A percentile compares a stretch with the other conserved stretches of the same genome.
Conservation (phyloP, 2,329 filamentous ascomycete species). For the Cercospora canescens region DNA sequence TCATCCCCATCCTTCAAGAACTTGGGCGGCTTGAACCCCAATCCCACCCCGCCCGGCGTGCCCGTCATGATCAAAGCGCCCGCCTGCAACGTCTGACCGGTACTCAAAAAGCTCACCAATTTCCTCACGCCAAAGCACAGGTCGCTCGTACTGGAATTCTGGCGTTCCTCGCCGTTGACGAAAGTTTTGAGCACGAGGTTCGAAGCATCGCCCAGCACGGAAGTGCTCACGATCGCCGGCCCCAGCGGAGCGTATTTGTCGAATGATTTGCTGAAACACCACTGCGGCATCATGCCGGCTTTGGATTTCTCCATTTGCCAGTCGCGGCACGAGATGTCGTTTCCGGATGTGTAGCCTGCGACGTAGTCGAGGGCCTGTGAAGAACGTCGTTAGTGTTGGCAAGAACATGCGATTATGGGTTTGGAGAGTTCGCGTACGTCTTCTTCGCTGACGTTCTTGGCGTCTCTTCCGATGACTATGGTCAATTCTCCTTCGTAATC, state of each 20-base stretch:
- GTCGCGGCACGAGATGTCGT: conserved; percentile 78
- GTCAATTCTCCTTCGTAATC: conserved; percentile 84
- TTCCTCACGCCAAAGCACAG: conserved; percentile 48
- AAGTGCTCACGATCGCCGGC: conserved; percentile 48
- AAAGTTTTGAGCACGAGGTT: conserved; percentile 47
- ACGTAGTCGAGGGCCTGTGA: conserved; percentile 65
- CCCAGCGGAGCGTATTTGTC: conserved; percentile 59
- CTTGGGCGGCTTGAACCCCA: conserved; percentile 35
- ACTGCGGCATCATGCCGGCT: conserved; percentile 57
- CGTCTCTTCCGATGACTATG: conserved; percentile 68
- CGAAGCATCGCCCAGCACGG: conserved; percentile 46
- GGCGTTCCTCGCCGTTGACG: conserved; percentile 53
- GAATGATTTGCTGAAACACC: conserved; percentile 61
- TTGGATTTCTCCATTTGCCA: conserved; percentile 47
- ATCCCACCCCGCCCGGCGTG: conserved; percentile 44
- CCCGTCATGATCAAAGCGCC: conserved; percentile 55
- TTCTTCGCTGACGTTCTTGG: conserved; percentile 63
- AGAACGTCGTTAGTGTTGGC: background rate
- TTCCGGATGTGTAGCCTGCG: conserved; percentile 72
- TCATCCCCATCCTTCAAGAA: conserved; percentile 38
- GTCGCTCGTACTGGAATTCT: conserved; percentile 43
- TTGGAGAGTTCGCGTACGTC: conserved; percentile 17
- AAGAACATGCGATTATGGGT: too few relatives aligned
- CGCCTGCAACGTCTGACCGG: conserved; percentile 46
- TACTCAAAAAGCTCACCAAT: conserved; percentile 35